Evolutionary conservation across 768 basidiomycete genomes (phyloP).

Genomic region (Auricularia auricula-judae): DNA sequence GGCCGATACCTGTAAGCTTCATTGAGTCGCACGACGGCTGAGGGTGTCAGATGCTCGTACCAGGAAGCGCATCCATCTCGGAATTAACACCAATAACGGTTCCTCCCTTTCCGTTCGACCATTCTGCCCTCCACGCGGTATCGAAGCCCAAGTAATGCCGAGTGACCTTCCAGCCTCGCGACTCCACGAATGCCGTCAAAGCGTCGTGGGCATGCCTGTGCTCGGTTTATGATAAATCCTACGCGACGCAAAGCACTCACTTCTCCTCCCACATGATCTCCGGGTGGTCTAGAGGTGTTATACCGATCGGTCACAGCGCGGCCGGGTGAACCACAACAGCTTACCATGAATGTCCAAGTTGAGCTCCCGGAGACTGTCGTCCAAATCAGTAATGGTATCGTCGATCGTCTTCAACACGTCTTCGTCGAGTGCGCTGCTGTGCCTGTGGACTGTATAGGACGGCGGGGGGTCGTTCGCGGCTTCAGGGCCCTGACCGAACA

Average conservation of each 20-base stretch:
- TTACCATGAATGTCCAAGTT: constrained; percentile 13
- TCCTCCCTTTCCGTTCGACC: constrained; percentile 10
- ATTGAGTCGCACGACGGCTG: no score
- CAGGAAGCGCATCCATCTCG: constrained; percentile 21
- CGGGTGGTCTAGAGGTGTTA: constrained; percentile 4
- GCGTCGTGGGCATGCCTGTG: constrained; percentile 17
- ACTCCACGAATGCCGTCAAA: constrained; percentile 16
- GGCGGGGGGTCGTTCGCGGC: not conserved
- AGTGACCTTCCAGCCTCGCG: constrained; percentile 17
- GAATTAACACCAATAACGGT: constrained; percentile 17
- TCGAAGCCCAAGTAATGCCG: constrained; percentile 15
- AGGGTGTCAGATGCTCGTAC: not conserved
- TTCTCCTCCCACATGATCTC: constrained; percentile 7
- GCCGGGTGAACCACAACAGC: not conserved
- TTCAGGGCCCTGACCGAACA: not conserved
- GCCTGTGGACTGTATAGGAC: not conserved
- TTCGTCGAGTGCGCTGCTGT: not conserved
- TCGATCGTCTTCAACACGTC: constrained; percentile 9
- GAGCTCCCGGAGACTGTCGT: constrained; percentile 9
- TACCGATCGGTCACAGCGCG: no score
- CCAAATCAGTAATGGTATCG: constrained; percentile 5
- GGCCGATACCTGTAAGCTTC: constrained; percentile 8
- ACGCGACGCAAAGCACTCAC: not conserved
- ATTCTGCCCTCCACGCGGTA: constrained; percentile 19
- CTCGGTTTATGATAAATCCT: not conserved